These are phyloP conservation scores for Amphibolis antarctica DNA, from an alignment of 106 monocot genomes.

Conservation along the genomic window DNA sequence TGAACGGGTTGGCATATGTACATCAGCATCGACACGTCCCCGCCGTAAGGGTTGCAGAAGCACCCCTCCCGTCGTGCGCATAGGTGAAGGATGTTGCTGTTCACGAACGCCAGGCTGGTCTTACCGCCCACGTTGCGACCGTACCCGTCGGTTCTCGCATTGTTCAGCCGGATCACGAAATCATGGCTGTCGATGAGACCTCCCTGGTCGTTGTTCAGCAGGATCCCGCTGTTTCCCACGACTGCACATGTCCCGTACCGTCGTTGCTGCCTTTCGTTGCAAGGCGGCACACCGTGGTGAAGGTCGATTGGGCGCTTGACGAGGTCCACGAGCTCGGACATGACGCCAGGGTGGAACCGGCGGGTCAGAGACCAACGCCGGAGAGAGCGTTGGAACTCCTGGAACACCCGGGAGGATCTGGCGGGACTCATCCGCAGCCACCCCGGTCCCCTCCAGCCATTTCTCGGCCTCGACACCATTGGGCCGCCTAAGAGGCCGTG, in stretches of 20 bases:
- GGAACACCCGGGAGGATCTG: slow-evolving; percentile 10
- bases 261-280: neutral
- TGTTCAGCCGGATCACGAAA: slow-evolving; percentile 64
- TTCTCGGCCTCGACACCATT: neutral
- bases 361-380: slow-evolving; percentile 34
- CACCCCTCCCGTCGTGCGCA: slow-evolving; percentile 47
- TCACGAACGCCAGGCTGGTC: slow-evolving; percentile 57
- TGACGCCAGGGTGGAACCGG: slow-evolving; percentile 35
- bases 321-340: slow-evolving; percentile 34
- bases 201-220: slow-evolving; percentile 35
- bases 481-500: neutral
- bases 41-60: slow-evolving; percentile 68
- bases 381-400: slow-evolving; percentile 27
- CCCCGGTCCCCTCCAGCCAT: neutral
- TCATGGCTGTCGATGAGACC: slow-evolving; percentile 60
- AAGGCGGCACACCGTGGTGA: slow-evolving; percentile 13
- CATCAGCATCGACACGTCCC: slow-evolving; percentile 41
- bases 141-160: slow-evolving; percentile 49
- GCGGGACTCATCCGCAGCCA: slow-evolving; percentile 8
- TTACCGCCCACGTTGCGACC: slow-evolving; percentile 40
- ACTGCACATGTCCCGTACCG: slow-evolving; percentile 65
- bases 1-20: slow-evolving; percentile 74
- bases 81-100: slow-evolving; percentile 68
- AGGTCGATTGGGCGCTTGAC: slow-evolving; percentile 46
- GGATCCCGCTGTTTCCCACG: slow-evolving; percentile 81